phyloP scores from a whole-genome alignment of 768 basidiomycete genomes.

The Termitomyces sp. region DNA sequence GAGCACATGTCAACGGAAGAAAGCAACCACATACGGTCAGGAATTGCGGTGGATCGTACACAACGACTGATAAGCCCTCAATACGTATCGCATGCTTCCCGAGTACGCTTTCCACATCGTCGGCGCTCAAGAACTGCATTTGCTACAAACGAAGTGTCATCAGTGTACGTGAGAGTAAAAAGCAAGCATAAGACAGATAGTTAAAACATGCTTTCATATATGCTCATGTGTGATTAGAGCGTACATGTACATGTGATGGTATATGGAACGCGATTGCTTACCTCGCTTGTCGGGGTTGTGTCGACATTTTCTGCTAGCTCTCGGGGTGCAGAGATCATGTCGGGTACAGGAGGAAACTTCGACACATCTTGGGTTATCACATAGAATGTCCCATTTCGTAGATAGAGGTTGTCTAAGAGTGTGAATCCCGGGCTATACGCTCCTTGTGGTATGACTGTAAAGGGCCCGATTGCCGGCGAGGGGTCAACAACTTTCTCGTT shows the following conservation, averaged over 20 bases:
- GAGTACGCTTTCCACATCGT: constrained; percentile 16
- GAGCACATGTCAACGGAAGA: not conserved
- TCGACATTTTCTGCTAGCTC: constrained; percentile 17
- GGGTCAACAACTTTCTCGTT: not conserved
- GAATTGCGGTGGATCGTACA: constrained; percentile 27
- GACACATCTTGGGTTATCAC: constrained; percentile 43
- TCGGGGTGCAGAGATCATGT: constrained; percentile 34
- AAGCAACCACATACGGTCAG: constrained; percentile 15
- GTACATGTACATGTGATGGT: not conserved
- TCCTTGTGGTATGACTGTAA: constrained; percentile 26
- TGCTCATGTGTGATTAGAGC: not conserved
- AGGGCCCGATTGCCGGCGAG: not conserved
- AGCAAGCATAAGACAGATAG: not conserved
- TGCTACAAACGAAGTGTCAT: constrained; percentile 17
- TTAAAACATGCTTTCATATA: constrained; percentile 9
- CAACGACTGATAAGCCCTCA: constrained; percentile 22
- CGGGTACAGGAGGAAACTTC: constrained; percentile 40
- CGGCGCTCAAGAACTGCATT: constrained; percentile 22
- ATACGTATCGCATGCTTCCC: constrained; percentile 20
- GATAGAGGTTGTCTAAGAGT: constrained; percentile 68
- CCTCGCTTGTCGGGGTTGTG: constrained; percentile 28
- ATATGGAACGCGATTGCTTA: constrained; percentile 11
- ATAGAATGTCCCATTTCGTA: constrained; percentile 69
- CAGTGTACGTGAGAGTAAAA: constrained; percentile 1
- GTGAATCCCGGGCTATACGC: constrained; percentile 69